Conservation (phyloP, 2,329 filamentous ascomycete species). For the Albophoma yamanashiensis region DNA sequence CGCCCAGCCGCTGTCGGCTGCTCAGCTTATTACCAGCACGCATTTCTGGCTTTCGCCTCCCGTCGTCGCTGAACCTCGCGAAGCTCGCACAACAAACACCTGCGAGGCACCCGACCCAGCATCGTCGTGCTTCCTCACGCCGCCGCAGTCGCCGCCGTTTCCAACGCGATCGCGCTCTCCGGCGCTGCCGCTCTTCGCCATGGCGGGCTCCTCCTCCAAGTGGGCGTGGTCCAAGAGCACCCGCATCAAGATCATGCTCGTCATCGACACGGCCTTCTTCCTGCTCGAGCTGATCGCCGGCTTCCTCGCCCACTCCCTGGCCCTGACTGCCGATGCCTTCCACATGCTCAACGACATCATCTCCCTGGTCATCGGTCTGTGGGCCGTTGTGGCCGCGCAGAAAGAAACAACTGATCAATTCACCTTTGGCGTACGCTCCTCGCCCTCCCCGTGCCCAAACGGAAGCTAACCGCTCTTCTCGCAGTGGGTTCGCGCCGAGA, state of each 20-base stretch:
- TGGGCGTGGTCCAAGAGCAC: constrained; percentile 91
- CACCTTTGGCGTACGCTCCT: constrained; percentile 69
- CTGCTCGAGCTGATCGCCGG: constrained; percentile 78
- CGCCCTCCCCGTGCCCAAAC: neutral
- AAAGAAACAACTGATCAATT: constrained; percentile 81
- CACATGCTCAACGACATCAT: constrained; percentile 99
- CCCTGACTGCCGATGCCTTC: constrained; percentile 91
- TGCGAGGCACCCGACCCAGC: neutral
- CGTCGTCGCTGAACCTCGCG: neutral
- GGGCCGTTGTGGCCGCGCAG: constrained; percentile 86
- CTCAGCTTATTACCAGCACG: neutral
- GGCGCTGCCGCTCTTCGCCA: constrained; percentile 7
- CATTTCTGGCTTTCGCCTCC: neutral
- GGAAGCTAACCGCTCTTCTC: constrained; percentile 10
- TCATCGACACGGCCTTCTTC: constrained; percentile 84
- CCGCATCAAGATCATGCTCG: constrained; percentile 86
- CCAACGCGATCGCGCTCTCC: neutral
- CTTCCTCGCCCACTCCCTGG: constrained; percentile 81
- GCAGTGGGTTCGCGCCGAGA: constrained; percentile 94
- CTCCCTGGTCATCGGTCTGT: constrained; percentile 81
- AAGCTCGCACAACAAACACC: neutral
- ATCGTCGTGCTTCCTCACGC: neutral
- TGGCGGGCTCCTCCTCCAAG: constrained; percentile 19
- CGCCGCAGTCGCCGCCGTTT: neutral
- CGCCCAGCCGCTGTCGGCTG: neutral